Percentiles rank a stretch among this genome's conserved stretches.
Evolutionary conservation across 306 rosid species (phyloP).

Genomic region (Coriaria nepalensis): DNA sequence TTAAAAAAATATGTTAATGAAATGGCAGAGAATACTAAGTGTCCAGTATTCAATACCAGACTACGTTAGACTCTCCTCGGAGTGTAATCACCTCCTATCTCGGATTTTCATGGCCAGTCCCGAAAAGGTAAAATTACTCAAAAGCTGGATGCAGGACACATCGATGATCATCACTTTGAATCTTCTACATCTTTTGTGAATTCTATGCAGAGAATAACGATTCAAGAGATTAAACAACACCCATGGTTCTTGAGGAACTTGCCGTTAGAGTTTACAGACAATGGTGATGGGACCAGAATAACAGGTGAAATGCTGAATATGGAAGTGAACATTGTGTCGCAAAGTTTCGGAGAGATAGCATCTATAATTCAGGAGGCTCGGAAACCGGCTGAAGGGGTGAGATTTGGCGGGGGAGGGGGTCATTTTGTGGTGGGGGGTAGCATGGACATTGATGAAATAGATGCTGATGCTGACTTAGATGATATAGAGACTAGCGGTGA

Average conservation of each 20-base stretch:
- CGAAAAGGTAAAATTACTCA: slow-evolving; percentile 37
- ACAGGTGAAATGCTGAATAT: slow-evolving; percentile 14
- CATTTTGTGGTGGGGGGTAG: slow-evolving; percentile 59
- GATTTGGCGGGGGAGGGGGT: slow-evolving; percentile 21
- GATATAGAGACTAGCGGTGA: slow-evolving; percentile 84
- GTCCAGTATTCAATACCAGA: slow-evolving; percentile 81
- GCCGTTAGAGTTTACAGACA: slow-evolving; percentile 62
- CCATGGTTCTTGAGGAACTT: slow-evolving; percentile 62
- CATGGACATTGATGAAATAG: slow-evolving; percentile 79
- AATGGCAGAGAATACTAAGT: slow-evolving; percentile 74
- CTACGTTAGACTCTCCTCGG: slow-evolving; percentile 60
- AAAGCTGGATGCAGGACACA: not conserved
- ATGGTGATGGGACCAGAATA: slow-evolving; percentile 1
- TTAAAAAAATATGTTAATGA: slow-evolving; percentile 5
- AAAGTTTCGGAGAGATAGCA: slow-evolving; percentile 49
- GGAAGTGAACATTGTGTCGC: slow-evolving; percentile 23
- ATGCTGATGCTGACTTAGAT: slow-evolving; percentile 68
- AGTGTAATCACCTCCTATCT: slow-evolving; percentile 79
- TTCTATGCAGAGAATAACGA: slow-evolving; percentile 59
- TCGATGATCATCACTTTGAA: not conserved
- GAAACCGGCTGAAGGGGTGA: slow-evolving; percentile 38
- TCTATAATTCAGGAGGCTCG: slow-evolving; percentile 69
- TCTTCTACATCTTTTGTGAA: not conserved
- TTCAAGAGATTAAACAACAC: slow-evolving; percentile 70
- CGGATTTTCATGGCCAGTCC: slow-evolving; percentile 76